phyloP scores from a whole-genome alignment of 495 filamentous ascomycete genomes.

The Acidiella bohemica region DNA sequence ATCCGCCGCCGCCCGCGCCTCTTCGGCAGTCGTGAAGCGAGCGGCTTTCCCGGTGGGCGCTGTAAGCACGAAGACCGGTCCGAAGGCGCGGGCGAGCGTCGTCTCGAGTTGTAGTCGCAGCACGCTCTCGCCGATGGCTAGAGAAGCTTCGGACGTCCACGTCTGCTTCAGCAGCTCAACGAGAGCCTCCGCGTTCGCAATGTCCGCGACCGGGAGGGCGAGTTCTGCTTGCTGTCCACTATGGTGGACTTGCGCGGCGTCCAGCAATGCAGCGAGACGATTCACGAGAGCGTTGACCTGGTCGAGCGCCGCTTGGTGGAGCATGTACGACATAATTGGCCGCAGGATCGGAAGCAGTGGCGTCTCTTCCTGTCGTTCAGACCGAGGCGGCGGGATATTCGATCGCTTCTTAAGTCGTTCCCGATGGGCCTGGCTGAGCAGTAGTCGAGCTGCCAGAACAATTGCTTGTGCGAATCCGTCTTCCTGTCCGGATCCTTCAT shows the following conservation, averaged over 20 bases:
- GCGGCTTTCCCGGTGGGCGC: neutral
- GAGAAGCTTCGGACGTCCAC: constrained; percentile 4
- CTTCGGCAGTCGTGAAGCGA: constrained; percentile 7
- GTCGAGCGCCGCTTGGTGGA: constrained; percentile 6
- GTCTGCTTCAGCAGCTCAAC: constrained; percentile 1
- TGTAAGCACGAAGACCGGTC: constrained; percentile 3
- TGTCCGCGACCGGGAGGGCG: neutral
- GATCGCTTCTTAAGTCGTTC: constrained; percentile 12
- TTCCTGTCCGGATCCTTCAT: neutral
- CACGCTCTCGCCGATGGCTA: neutral
- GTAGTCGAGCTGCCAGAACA: constrained; percentile 15
- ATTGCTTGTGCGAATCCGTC: constrained; percentile 13
- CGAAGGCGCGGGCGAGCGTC: constrained; percentile 3
- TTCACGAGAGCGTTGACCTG: constrained; percentile 3
- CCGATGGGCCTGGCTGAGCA: constrained; percentile 19
- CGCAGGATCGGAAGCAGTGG: constrained; percentile 11
- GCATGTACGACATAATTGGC: constrained; percentile 10
- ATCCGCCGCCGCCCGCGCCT: constrained; percentile 1
- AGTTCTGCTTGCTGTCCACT: neutral
- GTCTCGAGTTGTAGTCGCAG: constrained; percentile 3
- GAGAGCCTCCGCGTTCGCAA: neutral
- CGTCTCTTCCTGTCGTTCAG: constrained; percentile 8
- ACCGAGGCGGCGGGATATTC: constrained; percentile 14
- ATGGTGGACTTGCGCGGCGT: constrained; percentile 2
- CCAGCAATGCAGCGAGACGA: neutral